Evolutionary conservation across 768 basidiomycete genomes (phyloP), one percentile per base, ranked within the genome.

Genomic region (Tulasnella sp.): DNA sequence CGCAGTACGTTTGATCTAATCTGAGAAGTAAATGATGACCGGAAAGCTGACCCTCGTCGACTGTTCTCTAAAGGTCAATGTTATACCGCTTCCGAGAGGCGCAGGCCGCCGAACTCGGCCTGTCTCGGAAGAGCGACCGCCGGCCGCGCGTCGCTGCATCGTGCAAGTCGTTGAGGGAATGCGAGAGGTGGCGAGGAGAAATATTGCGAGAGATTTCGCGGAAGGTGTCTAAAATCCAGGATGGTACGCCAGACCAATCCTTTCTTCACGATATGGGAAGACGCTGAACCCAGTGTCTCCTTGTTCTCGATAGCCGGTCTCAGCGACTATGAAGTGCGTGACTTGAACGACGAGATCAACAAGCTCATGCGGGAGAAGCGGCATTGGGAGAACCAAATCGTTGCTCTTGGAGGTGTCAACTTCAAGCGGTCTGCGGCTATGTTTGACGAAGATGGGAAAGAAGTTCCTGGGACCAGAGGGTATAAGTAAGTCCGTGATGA

Each of bases 301-400:
- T 71, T 5, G 26, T 19, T 42, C 34, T 32, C 11, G 71, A 12
- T 74, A 98, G 95, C 92, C 76, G 93, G 94, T 68, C 80, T 98
- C 79, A 91, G 91, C 32, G 94, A 98, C 82, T 98, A 98, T 78
- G 95, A 98, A 82, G 88, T 95, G 63, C 89, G 96, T 35, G 96
- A 98, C 79, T 77, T 98, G 52, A 99, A 99, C 78, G 95, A 98
- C 79, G 95, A 98, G 77, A 99, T 99, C 75, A 99, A 98, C 84
- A 92, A 90, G 78, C 82, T 97, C 16, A 82, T 99, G 85, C 86
- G 96, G 39, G 96, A 99, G 81, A 98, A 98, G 79, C 81, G 90
- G 52, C 95, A 98, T 80, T 98, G 94, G 93, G 96, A 98, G 82
- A 95, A 95, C 76, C 95, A 97, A 79, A 97, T 98, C 67, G 90